A percentile compares a stretch with the other conserved stretches of the same genome.
Evolutionary conservation across 768 basidiomycete species (phyloP).

Genomic region (Tulasnella calospora): DNA sequence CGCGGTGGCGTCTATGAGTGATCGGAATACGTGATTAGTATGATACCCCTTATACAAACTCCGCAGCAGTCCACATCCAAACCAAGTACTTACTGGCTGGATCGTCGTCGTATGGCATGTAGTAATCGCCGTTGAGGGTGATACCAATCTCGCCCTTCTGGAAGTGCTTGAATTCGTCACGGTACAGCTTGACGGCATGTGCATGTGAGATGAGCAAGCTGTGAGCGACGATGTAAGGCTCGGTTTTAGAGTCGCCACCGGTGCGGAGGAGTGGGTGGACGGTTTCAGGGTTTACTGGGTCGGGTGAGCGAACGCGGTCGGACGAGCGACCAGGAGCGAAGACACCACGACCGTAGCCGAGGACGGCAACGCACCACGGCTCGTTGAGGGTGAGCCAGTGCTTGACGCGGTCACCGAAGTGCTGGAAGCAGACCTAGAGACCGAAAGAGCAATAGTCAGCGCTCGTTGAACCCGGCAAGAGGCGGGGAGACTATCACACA

Average conservation of each 20-base stretch:
- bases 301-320: slow-evolving; percentile 53
- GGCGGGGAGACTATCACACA: slow-evolving; percentile 31
- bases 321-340: slow-evolving; percentile 69
- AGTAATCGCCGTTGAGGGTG: slow-evolving; percentile 72
- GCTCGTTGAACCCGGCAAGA: too few species aligned
- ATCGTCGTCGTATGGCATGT: slow-evolving; percentile 63
- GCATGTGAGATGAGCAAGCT: slow-evolving; percentile 66
- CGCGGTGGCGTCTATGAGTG: slow-evolving; percentile 52
- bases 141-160: slow-evolving; percentile 73
- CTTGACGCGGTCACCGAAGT: slow-evolving; percentile 71
- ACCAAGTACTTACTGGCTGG: slow-evolving; percentile 53
- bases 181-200: slow-evolving; percentile 59
- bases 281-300: slow-evolving; percentile 30
- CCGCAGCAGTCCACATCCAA: slow-evolving; percentile 1
- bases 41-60: not conserved
- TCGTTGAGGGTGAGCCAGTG: slow-evolving; percentile 77
- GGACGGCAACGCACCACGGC: slow-evolving; percentile 64
- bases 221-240: slow-evolving; percentile 55
- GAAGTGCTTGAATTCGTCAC: slow-evolving; percentile 55
- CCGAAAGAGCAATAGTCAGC: not conserved
- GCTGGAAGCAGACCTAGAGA: slow-evolving; percentile 66
- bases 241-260: slow-evolving; percentile 29
- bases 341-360: slow-evolving; percentile 65
- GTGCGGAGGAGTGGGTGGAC: slow-evolving; percentile 25
- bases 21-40: slow-evolving; percentile 17